Base-by-base conservation (phyloP, 2,329 filamentous ascomycete genomes). In the Teratosphaeria destructans region DNA sequence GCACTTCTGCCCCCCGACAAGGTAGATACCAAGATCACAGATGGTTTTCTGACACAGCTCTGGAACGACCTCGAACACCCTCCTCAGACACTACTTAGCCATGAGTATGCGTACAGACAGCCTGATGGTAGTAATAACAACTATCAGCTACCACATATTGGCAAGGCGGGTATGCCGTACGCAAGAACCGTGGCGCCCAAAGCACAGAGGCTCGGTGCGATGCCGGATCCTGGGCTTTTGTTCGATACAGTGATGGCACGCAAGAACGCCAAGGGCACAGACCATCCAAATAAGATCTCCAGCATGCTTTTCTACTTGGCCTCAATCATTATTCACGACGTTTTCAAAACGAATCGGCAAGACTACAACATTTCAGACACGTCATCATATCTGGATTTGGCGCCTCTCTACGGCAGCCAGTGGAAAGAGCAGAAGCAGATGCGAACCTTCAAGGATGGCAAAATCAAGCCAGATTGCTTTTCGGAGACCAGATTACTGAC, bases 221-320 rank as follows among this genome's bases (percentile, higher is more conserved):
- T 84, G 57, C 85, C 86, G 1, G 86, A 89, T 56, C 80, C 86
- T 0, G 83, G 82, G 19, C 75, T 85, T 14, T 75, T 90, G 3
- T 90, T 90, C 61, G 86, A 89, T 70, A 81, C 81, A 26, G 69
- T 89, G 29, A 81, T 89, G 78, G 83, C 82, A 16, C 81, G 86
- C 29, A 79, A 81, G 60, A 73, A 78, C n/a, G 82, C 83, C 62
- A 79, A 83, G 62, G 66, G 66, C n/a, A 61, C 59, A 39, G 77
- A 84, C 58, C 88, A 90, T 69, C 85, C 86, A 0, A 86, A 86
- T 56, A 81, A 83, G n/a, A 84, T 91, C 49, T 90, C 87, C 0
- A 86, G 85, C 65, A 84, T 90, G 74, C 76, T 92, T 16, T 90
- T 89, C 71, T 90, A 90, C 64, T 76, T 89, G 52, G 88, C 87